Conservation (phyloP, 352 stramenopile species). For the Phytophthora pluvialis region DNA sequence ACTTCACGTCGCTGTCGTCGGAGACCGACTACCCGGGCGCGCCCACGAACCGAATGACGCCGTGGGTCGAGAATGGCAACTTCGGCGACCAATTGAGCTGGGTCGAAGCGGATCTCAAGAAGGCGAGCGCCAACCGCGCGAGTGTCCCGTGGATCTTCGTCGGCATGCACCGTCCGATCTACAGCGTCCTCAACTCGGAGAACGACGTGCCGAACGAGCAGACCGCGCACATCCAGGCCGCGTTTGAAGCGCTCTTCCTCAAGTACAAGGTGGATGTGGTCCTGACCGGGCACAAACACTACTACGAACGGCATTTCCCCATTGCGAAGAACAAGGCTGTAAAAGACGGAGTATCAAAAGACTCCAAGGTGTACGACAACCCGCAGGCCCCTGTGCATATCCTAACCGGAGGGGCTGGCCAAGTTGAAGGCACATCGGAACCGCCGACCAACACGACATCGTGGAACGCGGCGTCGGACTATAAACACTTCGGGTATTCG, state of each 20-base stretch:
- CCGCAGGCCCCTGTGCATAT: constrained; percentile 72
- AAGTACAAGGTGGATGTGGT: constrained; percentile 90
- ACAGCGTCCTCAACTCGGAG: constrained; percentile 38
- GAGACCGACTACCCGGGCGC: constrained; percentile 70
- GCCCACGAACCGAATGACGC: constrained; percentile 43
- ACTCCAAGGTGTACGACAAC: constrained; percentile 65
- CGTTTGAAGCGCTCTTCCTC: constrained; percentile 86
- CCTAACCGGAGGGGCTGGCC: constrained; percentile 64
- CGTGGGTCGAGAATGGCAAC: constrained; percentile 39
- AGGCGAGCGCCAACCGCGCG: constrained; percentile 52
- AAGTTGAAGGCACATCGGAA: constrained; percentile 51
- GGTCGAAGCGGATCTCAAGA: constrained; percentile 63
- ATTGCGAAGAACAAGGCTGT: constrained; percentile 54
- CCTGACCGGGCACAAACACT: constrained; percentile 85
- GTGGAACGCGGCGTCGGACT: constrained; percentile 57
- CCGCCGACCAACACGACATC: constrained; percentile 21
- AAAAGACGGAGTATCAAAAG: constrained; percentile 49
- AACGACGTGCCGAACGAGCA: constrained; percentile 26
- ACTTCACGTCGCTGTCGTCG: constrained; percentile 86
- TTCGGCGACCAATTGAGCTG: constrained; percentile 63
- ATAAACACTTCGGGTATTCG: constrained; percentile 56
- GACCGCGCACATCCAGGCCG: constrained; percentile 45
- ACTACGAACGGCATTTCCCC: constrained; percentile 81
- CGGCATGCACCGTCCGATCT: constrained; percentile 78
- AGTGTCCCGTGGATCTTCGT: constrained; percentile 78